phyloP scores from a whole-genome alignment of 2,329 filamentous ascomycete genomes.

The Dactylella cylindrospora region DNA sequence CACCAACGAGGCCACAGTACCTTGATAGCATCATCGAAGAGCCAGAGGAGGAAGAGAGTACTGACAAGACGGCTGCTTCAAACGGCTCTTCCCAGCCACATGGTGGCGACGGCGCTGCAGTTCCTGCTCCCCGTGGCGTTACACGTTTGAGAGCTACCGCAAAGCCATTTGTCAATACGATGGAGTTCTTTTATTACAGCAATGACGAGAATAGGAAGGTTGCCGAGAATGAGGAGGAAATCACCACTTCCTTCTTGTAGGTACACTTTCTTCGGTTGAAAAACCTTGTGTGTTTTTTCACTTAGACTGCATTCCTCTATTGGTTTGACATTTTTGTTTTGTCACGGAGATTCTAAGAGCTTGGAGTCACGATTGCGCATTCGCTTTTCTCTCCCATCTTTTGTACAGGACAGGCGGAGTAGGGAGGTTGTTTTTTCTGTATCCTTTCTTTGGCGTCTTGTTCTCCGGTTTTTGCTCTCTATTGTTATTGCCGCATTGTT shows the following conservation, averaged over 20 bases:
- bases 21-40: constrained; percentile 43
- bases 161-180: constrained; percentile 33
- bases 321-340: constrained; percentile 1
- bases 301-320: too few relatives aligned
- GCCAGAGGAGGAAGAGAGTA: constrained; percentile 29
- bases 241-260: constrained; percentile 32
- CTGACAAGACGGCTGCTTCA: constrained; percentile 1
- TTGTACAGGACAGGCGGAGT: constrained; percentile 15
- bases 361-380: constrained; percentile 20
- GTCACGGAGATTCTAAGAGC: constrained; percentile 2
- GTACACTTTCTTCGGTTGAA: neutral
- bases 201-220: constrained; percentile 36
- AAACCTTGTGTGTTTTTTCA: too few relatives aligned
- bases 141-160: constrained; percentile 38
- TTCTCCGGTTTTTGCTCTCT: constrained; percentile 1
- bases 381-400: constrained; percentile 24
- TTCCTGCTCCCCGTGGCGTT: constrained; percentile 8
- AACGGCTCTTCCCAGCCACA: neutral
- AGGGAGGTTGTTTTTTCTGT: constrained; percentile 24
- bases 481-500: constrained; percentile 5
- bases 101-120: neutral
- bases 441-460: neutral
- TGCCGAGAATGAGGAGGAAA: constrained; percentile 12
- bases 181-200: constrained; percentile 28
- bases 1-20: constrained; percentile 13